These are phyloP conservation scores for Pythium rhizo-oryzae DNA, from an alignment of 352 stramenopile genomes.

Conservation along the genomic window DNA sequence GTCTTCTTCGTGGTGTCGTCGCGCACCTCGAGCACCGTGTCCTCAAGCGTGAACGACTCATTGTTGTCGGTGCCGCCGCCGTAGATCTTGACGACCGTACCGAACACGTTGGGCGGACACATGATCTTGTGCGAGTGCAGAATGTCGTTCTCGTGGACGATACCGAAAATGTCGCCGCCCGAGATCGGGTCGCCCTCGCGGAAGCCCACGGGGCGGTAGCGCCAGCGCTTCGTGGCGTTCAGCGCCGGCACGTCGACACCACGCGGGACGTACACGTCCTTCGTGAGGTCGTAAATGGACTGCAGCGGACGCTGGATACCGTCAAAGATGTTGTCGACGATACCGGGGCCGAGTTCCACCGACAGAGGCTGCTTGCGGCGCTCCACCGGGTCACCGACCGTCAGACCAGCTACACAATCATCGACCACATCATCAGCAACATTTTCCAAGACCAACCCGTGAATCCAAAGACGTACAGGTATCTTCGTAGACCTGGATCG, in stretches of 20 bases:
- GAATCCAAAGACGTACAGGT: constrained; percentile 66
- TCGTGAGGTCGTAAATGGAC: constrained; percentile 92
- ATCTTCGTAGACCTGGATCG: constrained; percentile 99
- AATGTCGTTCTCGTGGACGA: constrained; percentile 99
- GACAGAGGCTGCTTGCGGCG: constrained; percentile 97
- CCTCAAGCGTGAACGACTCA: constrained; percentile 95
- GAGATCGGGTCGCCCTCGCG: constrained; percentile 95
- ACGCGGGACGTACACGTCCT: constrained; percentile 98
- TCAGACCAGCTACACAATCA: constrained; percentile 86
- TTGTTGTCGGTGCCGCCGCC: constrained; percentile 95
- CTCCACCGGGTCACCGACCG: constrained; percentile 98
- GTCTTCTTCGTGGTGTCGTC: constrained; percentile 96
- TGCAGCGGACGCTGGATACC: constrained; percentile 99
- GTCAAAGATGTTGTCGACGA: constrained; percentile 99
- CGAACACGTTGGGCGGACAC: constrained; percentile 98
- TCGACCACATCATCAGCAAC: neutral
- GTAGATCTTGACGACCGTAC: constrained; percentile 99
- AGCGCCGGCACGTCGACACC: constrained; percentile 97
- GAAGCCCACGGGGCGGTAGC: constrained; percentile 95
- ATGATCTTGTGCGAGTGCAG: constrained; percentile 99
- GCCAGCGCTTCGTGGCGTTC: constrained; percentile 93
- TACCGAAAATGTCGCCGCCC: constrained; percentile 98
- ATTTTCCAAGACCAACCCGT: neutral
- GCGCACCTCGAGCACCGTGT: constrained; percentile 98
- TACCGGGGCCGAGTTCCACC: constrained; percentile 99